phyloP scores from a whole-genome alignment of 148 eudicot genomes.

The Silene uniflora region DNA sequence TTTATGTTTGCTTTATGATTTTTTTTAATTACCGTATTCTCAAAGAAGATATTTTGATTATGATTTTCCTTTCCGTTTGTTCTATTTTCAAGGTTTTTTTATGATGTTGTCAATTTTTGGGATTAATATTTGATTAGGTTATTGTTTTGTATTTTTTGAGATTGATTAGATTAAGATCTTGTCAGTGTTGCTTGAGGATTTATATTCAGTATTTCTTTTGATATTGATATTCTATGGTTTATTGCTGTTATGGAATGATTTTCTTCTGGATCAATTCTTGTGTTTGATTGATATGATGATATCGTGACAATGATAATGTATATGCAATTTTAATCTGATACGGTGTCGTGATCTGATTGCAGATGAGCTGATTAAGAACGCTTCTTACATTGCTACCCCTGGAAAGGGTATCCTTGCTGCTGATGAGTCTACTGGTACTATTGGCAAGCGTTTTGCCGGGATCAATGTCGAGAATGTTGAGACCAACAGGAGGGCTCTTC shows the following conservation, averaged over 20 bases:
- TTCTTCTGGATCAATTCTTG: background rate
- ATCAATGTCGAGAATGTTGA: constrained; percentile 85
- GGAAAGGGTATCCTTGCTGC: constrained; percentile 96
- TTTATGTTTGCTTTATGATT: background rate
- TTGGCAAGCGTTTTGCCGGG: constrained; percentile 77
- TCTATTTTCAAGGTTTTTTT: background rate
- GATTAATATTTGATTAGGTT: background rate
- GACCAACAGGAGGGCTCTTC: constrained; percentile 77
- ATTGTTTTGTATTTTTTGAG: background rate
- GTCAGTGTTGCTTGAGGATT: background rate
- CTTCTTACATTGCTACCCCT: constrained; percentile 80
- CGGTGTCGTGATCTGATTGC: constrained; percentile 18
- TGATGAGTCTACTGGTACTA: constrained; percentile 91
- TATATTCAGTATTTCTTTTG: background rate
- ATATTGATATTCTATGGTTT: background rate
- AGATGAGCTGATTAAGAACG: constrained; percentile 92
- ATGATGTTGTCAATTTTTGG: background rate
- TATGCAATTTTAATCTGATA: background rate
- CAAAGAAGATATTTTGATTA: background rate
- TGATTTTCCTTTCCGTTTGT: background rate
- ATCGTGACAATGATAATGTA: background rate
- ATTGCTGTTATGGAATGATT: background rate
- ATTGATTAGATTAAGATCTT: background rate
- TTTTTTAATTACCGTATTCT: no score
- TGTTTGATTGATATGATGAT: background rate